Evolutionary conservation across 192 early-diverging fungal genomes (phyloP).

Genomic region (Rhizoclosmatium globosum): DNA sequence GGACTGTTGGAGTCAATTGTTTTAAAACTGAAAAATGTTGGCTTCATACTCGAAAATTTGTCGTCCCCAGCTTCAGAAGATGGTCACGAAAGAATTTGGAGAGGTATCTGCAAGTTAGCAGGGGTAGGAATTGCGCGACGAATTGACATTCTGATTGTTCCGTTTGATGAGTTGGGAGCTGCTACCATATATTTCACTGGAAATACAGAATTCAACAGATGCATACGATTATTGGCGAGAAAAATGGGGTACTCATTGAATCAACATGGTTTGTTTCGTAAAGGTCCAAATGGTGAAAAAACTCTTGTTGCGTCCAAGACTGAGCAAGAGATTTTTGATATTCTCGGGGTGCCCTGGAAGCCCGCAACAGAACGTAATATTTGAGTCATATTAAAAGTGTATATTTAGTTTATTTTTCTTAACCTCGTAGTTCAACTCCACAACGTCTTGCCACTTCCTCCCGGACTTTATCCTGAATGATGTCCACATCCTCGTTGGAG

Average conservation of each 20-base stretch:
- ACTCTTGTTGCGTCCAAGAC: slow-evolving; percentile 40
- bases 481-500: slow-evolving; percentile 94
- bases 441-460: slow-evolving; percentile 68
- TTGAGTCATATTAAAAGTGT: slow-evolving; percentile 10
- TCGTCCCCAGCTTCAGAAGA: background rate
- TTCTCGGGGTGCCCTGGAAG: slow-evolving; percentile 45
- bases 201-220: slow-evolving; percentile 60
- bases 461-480: slow-evolving; percentile 84
- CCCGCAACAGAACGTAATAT: slow-evolving; percentile 43
- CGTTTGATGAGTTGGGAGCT: slow-evolving; percentile 51
- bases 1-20: slow-evolving; percentile 38
- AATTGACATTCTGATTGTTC: slow-evolving; percentile 54
- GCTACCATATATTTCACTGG: slow-evolving; percentile 61
- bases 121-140: slow-evolving; percentile 44
- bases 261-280: slow-evolving; percentile 51
- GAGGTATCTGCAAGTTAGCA: slow-evolving; percentile 44
- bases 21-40: background rate
- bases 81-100: slow-evolving; percentile 32
- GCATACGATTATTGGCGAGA: slow-evolving; percentile 46
- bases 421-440: slow-evolving; percentile 79
- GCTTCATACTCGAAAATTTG: slow-evolving; percentile 41
- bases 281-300: slow-evolving; percentile 40
- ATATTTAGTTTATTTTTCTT: slow-evolving; percentile 13
- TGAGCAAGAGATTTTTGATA: slow-evolving; percentile 50
- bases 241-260: slow-evolving; percentile 42